A percentile compares a stretch with the other conserved stretches of the same genome.
These are phyloP conservation scores for Chara braunii DNA, from an alignment of 139 green algal species.

Conservation along the genomic window DNA sequence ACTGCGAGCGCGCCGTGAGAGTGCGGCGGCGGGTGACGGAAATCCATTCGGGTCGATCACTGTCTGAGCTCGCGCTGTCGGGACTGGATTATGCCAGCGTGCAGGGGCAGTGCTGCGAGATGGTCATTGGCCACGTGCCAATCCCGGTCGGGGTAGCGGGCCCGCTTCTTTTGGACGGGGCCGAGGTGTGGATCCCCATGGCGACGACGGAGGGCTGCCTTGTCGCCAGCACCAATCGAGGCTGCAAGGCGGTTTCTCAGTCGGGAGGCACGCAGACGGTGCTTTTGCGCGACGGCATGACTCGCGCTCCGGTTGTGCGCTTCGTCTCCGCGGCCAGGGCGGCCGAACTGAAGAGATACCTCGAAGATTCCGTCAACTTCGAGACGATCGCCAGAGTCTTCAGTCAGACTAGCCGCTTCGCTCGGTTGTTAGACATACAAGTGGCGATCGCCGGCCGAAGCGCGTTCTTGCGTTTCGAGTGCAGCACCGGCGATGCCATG, in stretches of 20 bases:
- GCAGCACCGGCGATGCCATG: conserved; percentile 38
- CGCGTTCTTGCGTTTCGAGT: conserved; percentile 23
- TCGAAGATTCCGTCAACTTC: conserved; percentile 27
- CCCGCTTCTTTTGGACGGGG: conserved; percentile 29
- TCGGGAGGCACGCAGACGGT: conserved; percentile 15
- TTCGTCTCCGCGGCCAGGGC: conserved; percentile 2
- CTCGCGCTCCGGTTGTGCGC: conserved; percentile 33
- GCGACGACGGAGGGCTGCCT: conserved; percentile 41
- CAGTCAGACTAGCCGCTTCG: conserved; percentile 37
- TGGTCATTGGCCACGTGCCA: conserved; percentile 39
- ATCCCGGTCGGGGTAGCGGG: conserved; percentile 39
- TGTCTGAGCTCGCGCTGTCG: conserved; percentile 16
- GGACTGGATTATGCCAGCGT: conserved; percentile 27
- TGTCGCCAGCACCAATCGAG: conserved; percentile 34
- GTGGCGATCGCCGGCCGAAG: conserved; percentile 27
- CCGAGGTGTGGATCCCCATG: conserved; percentile 36
- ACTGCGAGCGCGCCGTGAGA: conserved; percentile 15
- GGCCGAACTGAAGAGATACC: conserved; percentile 23
- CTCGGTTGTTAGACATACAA: conserved; percentile 13
- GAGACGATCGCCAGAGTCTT: conserved; percentile 15
- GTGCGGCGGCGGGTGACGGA: conserved; percentile 27
- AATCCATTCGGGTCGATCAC: conserved; percentile 7
- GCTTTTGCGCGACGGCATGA: conserved; percentile 36
- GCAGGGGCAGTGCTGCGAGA: conserved; percentile 36
- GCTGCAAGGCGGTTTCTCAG: conserved; percentile 33